Evolutionary conservation across 768 basidiomycete genomes (phyloP).

Genomic region (Pleurotus cornucopiae): DNA sequence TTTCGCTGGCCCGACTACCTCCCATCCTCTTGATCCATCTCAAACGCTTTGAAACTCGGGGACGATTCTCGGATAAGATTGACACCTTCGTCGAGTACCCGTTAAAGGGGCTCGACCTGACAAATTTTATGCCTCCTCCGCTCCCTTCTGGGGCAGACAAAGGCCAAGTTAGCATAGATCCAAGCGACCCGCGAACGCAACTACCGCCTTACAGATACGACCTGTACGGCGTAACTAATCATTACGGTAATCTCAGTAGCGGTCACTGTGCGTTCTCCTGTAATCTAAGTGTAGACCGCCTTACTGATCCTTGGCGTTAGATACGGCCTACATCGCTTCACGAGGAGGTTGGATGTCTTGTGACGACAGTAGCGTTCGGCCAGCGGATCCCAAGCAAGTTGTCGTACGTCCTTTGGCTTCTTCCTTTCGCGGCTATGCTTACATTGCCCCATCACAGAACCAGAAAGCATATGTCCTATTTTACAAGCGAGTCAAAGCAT

Average conservation of each 20-base stretch:
- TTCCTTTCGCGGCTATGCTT: not conserved
- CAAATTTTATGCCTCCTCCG: conserved; percentile 84
- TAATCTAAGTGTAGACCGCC: no score
- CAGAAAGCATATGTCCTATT: conserved; percentile 79
- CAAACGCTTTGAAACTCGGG: conserved; percentile 89
- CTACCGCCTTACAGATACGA: conserved; percentile 92
- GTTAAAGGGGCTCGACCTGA: conserved; percentile 50
- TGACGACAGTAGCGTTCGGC: conserved; percentile 85
- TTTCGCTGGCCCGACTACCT: conserved; percentile 89
- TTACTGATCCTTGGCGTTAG: conserved; percentile 32
- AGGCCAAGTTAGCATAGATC: conserved; percentile 39
- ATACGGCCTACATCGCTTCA: conserved; percentile 89
- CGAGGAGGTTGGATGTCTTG: conserved; percentile 89
- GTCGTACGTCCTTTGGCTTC: conserved; percentile 51
- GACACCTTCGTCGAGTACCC: conserved; percentile 96
- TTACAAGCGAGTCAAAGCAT: conserved; percentile 61
- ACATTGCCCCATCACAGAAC: conserved; percentile 24
- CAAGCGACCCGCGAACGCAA: conserved; percentile 74
- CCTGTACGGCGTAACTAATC: conserved; percentile 93
- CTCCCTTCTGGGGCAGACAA: conserved; percentile 61
- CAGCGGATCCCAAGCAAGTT: conserved; percentile 73
- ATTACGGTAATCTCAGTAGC: conserved; percentile 89
- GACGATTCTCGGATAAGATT: conserved; percentile 92
- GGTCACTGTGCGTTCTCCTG: conserved; percentile 79
- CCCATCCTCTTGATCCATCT: conserved; percentile 90